phyloP scores from a whole-genome alignment of 257 asterid species.

The Capsicum chinense region DNA sequence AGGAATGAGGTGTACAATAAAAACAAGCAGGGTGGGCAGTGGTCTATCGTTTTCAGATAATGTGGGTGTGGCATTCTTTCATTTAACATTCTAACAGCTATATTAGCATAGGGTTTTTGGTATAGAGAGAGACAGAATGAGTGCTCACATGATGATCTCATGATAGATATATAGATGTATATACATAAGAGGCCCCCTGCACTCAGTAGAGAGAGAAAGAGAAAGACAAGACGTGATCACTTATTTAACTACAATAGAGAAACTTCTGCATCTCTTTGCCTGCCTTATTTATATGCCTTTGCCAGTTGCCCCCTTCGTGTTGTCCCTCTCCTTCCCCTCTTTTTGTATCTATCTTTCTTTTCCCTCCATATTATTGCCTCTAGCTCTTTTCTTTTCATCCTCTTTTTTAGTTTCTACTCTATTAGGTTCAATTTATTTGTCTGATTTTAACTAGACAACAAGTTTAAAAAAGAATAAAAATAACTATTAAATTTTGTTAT shows the following conservation, averaged over 20 bases:
- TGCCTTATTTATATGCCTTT: constrained; percentile 3
- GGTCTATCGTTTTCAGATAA: constrained; percentile 20
- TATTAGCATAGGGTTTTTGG: neutral
- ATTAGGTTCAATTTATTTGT: neutral
- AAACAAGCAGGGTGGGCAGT: neutral
- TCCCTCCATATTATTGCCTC: neutral
- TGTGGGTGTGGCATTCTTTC: constrained; percentile 28
- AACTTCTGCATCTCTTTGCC: constrained; percentile 12
- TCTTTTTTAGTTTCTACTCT: neutral
- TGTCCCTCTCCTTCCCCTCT: neutral
- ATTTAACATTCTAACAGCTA: constrained; percentile 24
- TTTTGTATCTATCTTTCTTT: neutral
- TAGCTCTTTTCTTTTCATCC: neutral
- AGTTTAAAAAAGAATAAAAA: too few species aligned
- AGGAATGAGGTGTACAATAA: neutral
- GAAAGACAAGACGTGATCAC: constrained; percentile 25
- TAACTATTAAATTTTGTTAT: too few species aligned
- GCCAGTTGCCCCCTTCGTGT: neutral
- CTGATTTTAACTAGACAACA: neutral
- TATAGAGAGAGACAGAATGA: constrained; percentile 14
- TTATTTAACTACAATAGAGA: constrained; percentile 25
- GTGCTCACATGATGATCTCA: constrained; percentile 29
- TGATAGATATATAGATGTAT: neutral
- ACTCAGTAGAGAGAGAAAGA: neutral
- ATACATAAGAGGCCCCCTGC: neutral